Base-by-base conservation (phyloP, 202 grass and related monocot genomes). In the Bolboschoenoplectus hybrid region DNA sequence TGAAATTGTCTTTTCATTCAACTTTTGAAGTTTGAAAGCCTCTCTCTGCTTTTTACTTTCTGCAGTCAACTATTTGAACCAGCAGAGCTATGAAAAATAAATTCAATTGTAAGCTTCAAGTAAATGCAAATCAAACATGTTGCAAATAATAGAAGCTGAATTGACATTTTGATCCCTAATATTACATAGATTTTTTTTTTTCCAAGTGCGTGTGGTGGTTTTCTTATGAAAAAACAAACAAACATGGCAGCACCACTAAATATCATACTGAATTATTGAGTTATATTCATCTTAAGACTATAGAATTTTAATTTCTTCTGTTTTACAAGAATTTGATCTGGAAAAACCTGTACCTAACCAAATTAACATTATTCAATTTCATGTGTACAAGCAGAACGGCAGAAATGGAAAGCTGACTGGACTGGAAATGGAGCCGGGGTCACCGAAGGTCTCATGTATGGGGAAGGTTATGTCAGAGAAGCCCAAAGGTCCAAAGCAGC, bases 371-470 rank as follows among this genome's bases (percentile, higher is more conserved):
- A 43, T 80, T 38, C 35, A 20, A 80, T 60, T 17, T 79, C 26
- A 55, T 61, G 38, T 80, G 36, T 39, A 62, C 36, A 44, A 80
- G 3, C 52, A 80, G 76, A 80, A 61, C 57, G 87, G 81, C 69
- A 83, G 74, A 73, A 77, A 90, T 66, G 89, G 91, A 34, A 88
- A 92, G 46, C n/a, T 83, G 0, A 91, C 88, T 3, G 89, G 89
- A 52, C 88, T 92, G 19, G 93, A 93, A 9, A 9, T 81, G 13
- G 90, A 95, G 86, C 95, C 91, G 4, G 67, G 80, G 0, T 95
- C 95, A 1, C 95, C 95, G 16, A 98, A 98, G 85, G 87, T 98
- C 0, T 98, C 95, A 9, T 98, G 95, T 85, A 90, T 98, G 82
- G 95, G 95, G 26, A 98, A 95, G 89, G 91, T 98, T 12, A 86